A percentile compares a stretch with the other conserved stretches of the same genome.
Conservation (phyloP, 768 basidiomycete species). For the Tephrocybe rancida region DNA sequence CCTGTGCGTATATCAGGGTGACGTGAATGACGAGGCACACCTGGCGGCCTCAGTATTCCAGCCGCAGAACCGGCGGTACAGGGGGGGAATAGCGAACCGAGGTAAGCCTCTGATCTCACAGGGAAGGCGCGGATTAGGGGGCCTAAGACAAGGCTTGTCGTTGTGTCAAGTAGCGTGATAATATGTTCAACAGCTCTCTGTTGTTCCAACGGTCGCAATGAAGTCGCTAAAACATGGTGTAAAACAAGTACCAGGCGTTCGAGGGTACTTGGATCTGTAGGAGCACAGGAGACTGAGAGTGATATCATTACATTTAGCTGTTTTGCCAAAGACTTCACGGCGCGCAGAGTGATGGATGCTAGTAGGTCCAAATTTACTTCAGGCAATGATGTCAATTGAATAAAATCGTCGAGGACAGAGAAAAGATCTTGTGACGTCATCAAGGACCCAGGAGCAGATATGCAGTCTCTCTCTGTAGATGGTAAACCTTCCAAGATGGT, state of each 20-base stretch:
- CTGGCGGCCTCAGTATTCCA: constrained; percentile 10
- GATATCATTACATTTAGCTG: constrained; percentile 13
- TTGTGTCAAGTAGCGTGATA: constrained; percentile 17
- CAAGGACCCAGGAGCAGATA: neutral
- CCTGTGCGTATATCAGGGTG: constrained; percentile 28
- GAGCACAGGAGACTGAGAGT: neutral
- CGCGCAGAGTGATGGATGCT: constrained; percentile 29
- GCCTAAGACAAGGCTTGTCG: constrained; percentile 14
- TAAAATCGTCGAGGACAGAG: constrained; percentile 29
- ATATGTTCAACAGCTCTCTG: constrained; percentile 10
- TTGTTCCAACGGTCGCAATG: constrained; percentile 18
- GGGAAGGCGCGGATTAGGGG: constrained; percentile 18
- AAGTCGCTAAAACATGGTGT: constrained; percentile 18
- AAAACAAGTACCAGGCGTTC: constrained; percentile 19
- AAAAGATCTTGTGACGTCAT: constrained; percentile 23
- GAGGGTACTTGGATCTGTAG: constrained; percentile 21
- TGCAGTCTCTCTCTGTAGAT: neutral
- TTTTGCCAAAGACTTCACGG: constrained; percentile 28
- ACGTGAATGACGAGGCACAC: constrained; percentile 2
- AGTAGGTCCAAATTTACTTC: constrained; percentile 25
- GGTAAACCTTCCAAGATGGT: constrained; percentile 20
- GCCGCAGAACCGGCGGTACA: constrained; percentile 3
- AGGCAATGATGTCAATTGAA: constrained; percentile 27
- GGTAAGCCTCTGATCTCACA: constrained; percentile 15
- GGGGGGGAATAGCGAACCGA: constrained; percentile 14